phyloP scores from a whole-genome alignment of 2,329 filamentous ascomycete genomes.

The Ophiostoma sp. region DNA sequence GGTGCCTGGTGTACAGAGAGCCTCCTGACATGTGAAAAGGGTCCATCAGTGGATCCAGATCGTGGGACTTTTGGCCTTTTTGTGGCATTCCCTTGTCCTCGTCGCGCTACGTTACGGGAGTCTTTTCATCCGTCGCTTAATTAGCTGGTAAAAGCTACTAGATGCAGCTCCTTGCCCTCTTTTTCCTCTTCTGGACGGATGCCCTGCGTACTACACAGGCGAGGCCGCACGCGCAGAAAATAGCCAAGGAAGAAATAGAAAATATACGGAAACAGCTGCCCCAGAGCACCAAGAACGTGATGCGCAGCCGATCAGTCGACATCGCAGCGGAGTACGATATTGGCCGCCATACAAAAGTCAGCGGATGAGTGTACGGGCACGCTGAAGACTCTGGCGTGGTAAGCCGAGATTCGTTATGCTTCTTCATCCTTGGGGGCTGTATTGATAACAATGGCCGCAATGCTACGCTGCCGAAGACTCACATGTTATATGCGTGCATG shows the following conservation, averaged over 20 bases:
- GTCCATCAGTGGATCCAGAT: slow-evolving; percentile 7
- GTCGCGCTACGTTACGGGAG: not conserved
- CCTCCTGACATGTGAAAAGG: slow-evolving; percentile 20
- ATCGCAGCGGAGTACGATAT: not conserved
- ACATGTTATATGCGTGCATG: not conserved
- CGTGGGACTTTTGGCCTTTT: not conserved
- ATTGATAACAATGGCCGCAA: not conserved
- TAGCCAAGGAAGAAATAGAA: not conserved
- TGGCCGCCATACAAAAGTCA: not conserved
- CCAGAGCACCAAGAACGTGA: not conserved
- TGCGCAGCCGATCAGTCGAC: not conserved
- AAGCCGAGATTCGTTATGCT: not conserved
- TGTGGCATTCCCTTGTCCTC: not conserved
- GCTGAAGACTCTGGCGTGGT: not conserved
- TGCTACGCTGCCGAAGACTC: not conserved
- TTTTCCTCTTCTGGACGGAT: slow-evolving; percentile 1
- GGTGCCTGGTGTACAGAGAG: not conserved
- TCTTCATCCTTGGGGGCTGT: not conserved
- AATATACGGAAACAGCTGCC: not conserved
- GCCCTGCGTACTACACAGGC: not conserved
- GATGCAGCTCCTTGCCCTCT: not conserved
- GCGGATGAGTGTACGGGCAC: not conserved
- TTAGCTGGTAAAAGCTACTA: not conserved
- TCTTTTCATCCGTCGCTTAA: not conserved
- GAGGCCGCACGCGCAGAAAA: not conserved